Evolutionary conservation across 2,329 filamentous ascomycete species (phyloP), one percentile per base, ranked within the genome.

Genomic region (Pseudogymnoascus sp.): DNA sequence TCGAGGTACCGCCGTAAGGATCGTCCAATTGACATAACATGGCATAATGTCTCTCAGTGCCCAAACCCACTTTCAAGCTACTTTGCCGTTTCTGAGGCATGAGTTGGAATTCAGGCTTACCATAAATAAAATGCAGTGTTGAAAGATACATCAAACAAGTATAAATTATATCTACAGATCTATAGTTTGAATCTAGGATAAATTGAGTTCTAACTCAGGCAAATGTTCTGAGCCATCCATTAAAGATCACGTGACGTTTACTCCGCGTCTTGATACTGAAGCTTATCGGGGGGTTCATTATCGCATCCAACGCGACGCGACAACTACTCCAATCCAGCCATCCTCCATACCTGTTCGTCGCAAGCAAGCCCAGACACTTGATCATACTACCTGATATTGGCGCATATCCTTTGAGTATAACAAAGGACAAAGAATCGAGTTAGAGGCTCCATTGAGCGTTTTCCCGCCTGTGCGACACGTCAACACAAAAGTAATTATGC

Each of bases 281-380:
- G 50, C 50, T 56, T 34, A 56, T 56, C 28, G 28, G n/a, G 14
- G 28, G 7, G 2, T 31, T 12, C 25, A 28, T 31, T 56, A 34
- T 56, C 28, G 28, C 50, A 56, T 56, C 50, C 28, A 56, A 56
- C 50, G 50, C 50, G 50, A 36, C 50, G 28, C 50, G 50, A 56
- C 50, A 21, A 56, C 28, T 56, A 56, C 50, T 56, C 50, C 50
- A 34, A 56, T 56, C 28, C 16, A 56, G 28, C 28, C 50, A 56
- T 16, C n/a, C n/a, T 34, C 36, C 28, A 34, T 56, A 34, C 16
- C n/a, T 56, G n/a, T 21, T 11, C 14, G 50, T 34, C 50, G 28
- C 50, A 56, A 56, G 23, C 16, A 56, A 56, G n/a, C 14, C 50
- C 2, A 16, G 23, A 53, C 14, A 31, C 14, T 16, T 34, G 10